Percentiles rank a stretch among this genome's conserved stretches.
Conservation (phyloP, 352 stramenopile genomes). For the Hyphochytrium catenoides region DNA sequence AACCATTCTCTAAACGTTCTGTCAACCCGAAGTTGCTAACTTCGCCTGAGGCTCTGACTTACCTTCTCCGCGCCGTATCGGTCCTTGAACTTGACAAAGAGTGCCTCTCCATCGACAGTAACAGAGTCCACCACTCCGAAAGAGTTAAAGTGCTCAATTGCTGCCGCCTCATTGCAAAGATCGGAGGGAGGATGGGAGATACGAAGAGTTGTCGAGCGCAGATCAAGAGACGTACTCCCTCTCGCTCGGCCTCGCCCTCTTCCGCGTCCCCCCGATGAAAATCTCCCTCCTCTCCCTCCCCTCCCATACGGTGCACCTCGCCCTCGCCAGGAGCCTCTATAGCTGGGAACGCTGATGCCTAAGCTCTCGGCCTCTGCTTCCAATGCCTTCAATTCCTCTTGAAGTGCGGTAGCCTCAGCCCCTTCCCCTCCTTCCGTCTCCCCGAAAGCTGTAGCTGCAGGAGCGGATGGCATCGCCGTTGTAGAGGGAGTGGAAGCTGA, state of each 20-base stretch:
- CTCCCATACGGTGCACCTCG: conserved; percentile 1
- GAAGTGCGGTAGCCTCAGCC: too few species aligned
- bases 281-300: conserved; percentile 3
- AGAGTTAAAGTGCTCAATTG: conserved; percentile 59
- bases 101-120: conserved; percentile 25
- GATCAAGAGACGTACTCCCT: conserved; percentile 39
- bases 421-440: too few species aligned
- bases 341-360: too few species aligned
- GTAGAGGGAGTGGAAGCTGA: not conserved
- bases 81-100: conserved; percentile 59
- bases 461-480: conserved; percentile 3
- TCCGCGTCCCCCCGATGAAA: conserved; percentile 17
- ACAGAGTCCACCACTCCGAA: conserved; percentile 52
- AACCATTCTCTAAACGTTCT: too few species aligned
- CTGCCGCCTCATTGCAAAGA: conserved; percentile 31
- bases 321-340: too few species aligned
- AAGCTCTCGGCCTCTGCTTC: too few species aligned
- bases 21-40: too few species aligned
- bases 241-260: conserved; percentile 15
- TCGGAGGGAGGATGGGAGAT: conserved; percentile 41
- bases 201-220: conserved; percentile 54
- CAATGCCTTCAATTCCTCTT: too few species aligned
- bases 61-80: conserved; percentile 37
- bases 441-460: conserved; percentile 3
- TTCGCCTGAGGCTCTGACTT: too few species aligned